Conservation (phyloP, 257 asterid species). For the Ajuga chamaepitys region DNA sequence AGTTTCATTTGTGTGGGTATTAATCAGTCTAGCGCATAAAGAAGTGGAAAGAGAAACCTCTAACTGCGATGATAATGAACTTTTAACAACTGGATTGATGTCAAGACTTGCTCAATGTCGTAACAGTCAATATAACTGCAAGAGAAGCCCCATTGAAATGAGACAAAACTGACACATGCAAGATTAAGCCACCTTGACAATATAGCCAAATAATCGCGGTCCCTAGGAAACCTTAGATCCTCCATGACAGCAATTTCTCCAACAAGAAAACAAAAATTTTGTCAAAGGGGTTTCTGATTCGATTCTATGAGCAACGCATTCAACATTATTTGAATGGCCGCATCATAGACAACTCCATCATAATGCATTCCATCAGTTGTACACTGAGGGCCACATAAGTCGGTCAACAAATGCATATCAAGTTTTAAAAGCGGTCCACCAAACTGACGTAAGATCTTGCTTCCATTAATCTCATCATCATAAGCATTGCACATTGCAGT, state of each 20-base stretch:
- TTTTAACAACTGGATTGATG: constrained; percentile 21
- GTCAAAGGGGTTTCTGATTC: constrained; percentile 54
- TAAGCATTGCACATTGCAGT: constrained; percentile 36
- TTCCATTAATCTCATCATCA: constrained; percentile 40
- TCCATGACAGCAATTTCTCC: constrained; percentile 5
- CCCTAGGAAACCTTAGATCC: background rate
- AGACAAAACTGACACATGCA: constrained; percentile 9
- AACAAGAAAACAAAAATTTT: constrained; percentile 17
- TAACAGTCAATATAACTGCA: constrained; percentile 8
- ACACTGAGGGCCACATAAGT: constrained; percentile 62
- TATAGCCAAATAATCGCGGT: background rate
- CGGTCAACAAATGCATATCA: constrained; percentile 58
- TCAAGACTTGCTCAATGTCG: constrained; percentile 2
- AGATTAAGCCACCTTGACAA: constrained; percentile 5
- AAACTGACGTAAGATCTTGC: constrained; percentile 44
- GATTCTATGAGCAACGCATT: constrained; percentile 84
- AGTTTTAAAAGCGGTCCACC: constrained; percentile 75
- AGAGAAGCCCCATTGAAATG: constrained; percentile 16
- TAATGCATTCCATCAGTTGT: constrained; percentile 94
- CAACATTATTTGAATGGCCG: constrained; percentile 76
- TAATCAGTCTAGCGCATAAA: constrained; percentile 29
- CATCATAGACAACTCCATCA: constrained; percentile 58
- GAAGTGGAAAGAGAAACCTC: constrained; percentile 17
- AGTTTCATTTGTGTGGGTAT: constrained; percentile 28
- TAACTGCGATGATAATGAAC: constrained; percentile 21